Base-by-base conservation (phyloP, 768 basidiomycete species). In the Tulasnella sp. region DNA sequence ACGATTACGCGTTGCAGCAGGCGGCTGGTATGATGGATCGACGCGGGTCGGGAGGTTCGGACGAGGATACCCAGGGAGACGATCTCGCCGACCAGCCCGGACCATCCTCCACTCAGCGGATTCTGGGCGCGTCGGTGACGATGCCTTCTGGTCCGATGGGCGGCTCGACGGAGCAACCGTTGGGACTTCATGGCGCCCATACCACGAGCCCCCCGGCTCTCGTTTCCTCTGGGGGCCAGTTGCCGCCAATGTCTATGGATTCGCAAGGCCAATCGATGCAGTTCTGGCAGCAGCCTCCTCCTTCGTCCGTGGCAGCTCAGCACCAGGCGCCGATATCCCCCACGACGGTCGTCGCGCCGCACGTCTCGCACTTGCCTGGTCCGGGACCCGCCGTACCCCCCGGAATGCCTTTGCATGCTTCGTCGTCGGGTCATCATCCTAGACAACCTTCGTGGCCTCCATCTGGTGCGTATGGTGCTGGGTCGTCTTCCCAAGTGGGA, bases 331-430 rank as follows among this genome's bases (percentile, higher is more conserved):
- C 67, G 22, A 67, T 76, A 3, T 40, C 74, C 17, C 64, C 58
- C 2, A 36, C 73, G 19, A 64, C 52, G 31, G 42, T 45, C 14
- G 74, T 76, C 25, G 64, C 64, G 58, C 74, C 74, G 3, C 74
- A 76, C 38, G 74, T 40, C 31, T 76, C 74, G 8, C 74, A 76
- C 34, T 34, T 76, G 19, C 74, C 74, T 14, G 74, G 74, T 8
- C 74, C 74, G 15, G 74, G 74, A 25, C 74, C 74, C 39, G 64
- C 39, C 6, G 67, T 64, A 22, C 25, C n/a, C n/a, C n/a, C 67
- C 25, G 38, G 38, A 70, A 40, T 34, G 71, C 12, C 25, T 2
- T 5, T 54, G 31, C 71, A 72, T n/a, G 25, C 39, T 22, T 38
- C 19, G 40, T 29, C 71, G 19, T 42, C 71, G n/a, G n/a, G n/a